Evolutionary conservation across 2,329 filamentous ascomycete genomes (phyloP).

Genomic region (Arthrobotrys megalospora): DNA sequence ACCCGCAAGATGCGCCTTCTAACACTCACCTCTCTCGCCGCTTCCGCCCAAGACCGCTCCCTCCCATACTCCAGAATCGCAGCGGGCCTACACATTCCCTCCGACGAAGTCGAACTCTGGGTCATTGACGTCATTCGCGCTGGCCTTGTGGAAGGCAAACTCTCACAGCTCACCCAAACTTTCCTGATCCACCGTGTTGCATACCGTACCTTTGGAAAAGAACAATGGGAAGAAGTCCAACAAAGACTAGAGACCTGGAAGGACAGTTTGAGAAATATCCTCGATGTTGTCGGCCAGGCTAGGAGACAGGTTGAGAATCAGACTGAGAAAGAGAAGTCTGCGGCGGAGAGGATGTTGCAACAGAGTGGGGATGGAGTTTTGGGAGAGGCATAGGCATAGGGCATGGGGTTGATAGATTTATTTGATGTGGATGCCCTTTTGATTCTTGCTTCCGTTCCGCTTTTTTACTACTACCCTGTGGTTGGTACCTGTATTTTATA

Average conservation of each 20-base stretch:
- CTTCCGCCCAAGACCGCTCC: constrained; percentile 84
- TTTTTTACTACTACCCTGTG: not conserved
- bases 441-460: not conserved
- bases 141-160: constrained; percentile 94
- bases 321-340: constrained; percentile 82
- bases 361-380: constrained; percentile 66
- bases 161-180: constrained; percentile 90
- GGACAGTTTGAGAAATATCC: constrained; percentile 82
- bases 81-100: constrained; percentile 84
- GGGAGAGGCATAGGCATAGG: constrained; percentile 37
- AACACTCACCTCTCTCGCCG: constrained; percentile 90
- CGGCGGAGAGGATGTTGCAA: constrained; percentile 78
- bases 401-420: not conserved
- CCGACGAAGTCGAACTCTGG: constrained; percentile 95
- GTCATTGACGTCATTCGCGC: constrained; percentile 98
- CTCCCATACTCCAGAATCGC: constrained; percentile 90
- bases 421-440: not conserved
- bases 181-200: constrained; percentile 97
- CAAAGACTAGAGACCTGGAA: constrained; percentile 93
- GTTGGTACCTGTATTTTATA: constrained; percentile 21
- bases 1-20: constrained; percentile 97
- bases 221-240: constrained; percentile 97
- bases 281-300: constrained; percentile 84
- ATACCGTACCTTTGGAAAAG: constrained; percentile 96
- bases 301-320: constrained; percentile 78